Evolutionary conservation across 805 yeast genomes (phyloP).

Genomic region (Starmerella cellae): DNA sequence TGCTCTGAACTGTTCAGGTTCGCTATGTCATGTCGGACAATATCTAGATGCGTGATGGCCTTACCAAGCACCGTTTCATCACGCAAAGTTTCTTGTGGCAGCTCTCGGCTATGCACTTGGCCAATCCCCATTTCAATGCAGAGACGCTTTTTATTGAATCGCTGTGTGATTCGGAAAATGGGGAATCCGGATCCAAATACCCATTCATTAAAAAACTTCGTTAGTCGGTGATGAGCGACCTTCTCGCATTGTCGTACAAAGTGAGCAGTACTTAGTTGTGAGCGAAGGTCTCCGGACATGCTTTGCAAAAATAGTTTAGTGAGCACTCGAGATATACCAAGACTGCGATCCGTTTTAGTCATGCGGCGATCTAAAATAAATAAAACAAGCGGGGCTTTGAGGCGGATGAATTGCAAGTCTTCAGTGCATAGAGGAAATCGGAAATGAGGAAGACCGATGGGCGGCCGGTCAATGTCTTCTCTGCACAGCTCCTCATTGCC

Average conservation of each 20-base stretch:
- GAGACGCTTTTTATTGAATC: slow-evolving; percentile 86
- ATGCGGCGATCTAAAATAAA: slow-evolving; percentile 77
- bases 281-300: slow-evolving; percentile 83
- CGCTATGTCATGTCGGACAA: slow-evolving; percentile 7
- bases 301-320: slow-evolving; percentile 88
- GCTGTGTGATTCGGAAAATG: slow-evolving; percentile 71
- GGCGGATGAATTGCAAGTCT: slow-evolving; percentile 54
- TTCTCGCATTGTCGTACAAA: slow-evolving; percentile 91
- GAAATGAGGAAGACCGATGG: slow-evolving; percentile 60
- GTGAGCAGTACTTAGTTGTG: slow-evolving; percentile 65
- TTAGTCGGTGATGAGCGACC: slow-evolving; percentile 75
- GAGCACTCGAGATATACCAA: slow-evolving; percentile 80
- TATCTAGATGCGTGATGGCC: slow-evolving; percentile 25
- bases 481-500: slow-evolving; percentile 55
- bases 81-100: slow-evolving; percentile 24
- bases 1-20: slow-evolving; percentile 21
- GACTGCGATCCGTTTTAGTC: slow-evolving; percentile 91
- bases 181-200: slow-evolving; percentile 82
- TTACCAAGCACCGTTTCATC: slow-evolving; percentile 31
- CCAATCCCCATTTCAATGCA: slow-evolving; percentile 88
- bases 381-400: slow-evolving; percentile 78
- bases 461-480: slow-evolving; percentile 64
- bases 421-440: slow-evolving; percentile 48
- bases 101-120: slow-evolving; percentile 53
- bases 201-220: slow-evolving; percentile 85